These are phyloP conservation scores for Xylaria sp. DNA, from an alignment of 2,329 filamentous ascomycete genomes.

Conservation along the genomic window DNA sequence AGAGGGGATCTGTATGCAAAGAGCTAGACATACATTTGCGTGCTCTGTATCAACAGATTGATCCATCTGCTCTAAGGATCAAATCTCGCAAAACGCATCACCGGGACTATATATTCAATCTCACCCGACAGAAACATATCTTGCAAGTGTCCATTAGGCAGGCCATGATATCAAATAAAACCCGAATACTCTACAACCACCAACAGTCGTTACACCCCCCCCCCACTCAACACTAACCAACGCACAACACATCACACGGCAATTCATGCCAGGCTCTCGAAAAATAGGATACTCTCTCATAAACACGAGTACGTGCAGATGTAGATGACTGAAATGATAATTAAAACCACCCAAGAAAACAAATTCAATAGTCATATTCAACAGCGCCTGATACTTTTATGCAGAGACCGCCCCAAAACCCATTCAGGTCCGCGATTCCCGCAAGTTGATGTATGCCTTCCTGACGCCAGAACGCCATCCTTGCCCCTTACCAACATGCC, in stretches of 20 bases:
- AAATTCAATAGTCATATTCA: conserved; percentile 20
- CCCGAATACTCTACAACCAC: no score
- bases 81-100: no score
- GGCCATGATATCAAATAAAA: not conserved
- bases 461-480: conserved; percentile 26
- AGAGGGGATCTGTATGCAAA: no score
- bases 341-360: not conserved
- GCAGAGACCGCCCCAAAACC: conserved; percentile 9
- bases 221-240: not conserved
- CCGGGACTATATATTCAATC: no score
- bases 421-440: conserved; percentile 3
- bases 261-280: not conserved
- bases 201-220: not conserved
- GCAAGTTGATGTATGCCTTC: conserved; percentile 6
- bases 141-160: no score
- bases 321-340: not conserved
- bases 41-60: no score
- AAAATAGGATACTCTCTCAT: not conserved
- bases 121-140: no score
- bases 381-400: conserved; percentile 20
- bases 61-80: no score
- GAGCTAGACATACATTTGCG: no score
- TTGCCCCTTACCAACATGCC: conserved; percentile 13
- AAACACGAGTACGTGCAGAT: not conserved
- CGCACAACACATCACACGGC: not conserved